These are phyloP conservation scores for Chrysophaeum taylorii DNA, from an alignment of 352 stramenopile species.

Conservation along the genomic window DNA sequence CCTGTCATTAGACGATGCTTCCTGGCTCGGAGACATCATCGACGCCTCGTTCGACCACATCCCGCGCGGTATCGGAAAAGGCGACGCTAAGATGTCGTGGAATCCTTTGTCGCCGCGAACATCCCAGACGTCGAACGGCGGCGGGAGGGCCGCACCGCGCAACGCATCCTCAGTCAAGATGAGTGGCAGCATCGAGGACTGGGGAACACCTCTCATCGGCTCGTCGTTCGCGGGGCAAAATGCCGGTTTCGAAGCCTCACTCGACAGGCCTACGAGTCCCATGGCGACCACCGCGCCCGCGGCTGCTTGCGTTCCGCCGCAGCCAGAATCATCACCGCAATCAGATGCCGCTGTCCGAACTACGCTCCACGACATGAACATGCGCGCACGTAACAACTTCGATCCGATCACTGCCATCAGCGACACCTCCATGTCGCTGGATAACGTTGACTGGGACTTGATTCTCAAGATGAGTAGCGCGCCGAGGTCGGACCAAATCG, in stretches of 20 bases:
- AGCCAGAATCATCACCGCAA: no score
- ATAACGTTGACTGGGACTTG: constrained; percentile 13
- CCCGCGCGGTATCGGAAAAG: not conserved
- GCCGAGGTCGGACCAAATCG: no score
- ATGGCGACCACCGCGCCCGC: no score
- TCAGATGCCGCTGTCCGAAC: not conserved
- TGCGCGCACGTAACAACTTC: not conserved
- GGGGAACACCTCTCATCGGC: not conserved
- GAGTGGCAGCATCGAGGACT: constrained; percentile 5
- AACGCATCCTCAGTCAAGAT: not conserved
- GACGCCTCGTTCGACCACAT: not conserved
- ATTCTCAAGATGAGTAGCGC: constrained; percentile 7
- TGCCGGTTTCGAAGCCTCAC: not conserved
- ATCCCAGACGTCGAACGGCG: not conserved
- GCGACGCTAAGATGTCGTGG: not conserved
- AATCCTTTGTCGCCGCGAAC: not conserved
- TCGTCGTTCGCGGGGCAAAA: not conserved
- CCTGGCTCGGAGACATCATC: constrained; percentile 13
- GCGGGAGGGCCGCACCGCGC: not conserved
- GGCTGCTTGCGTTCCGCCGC: no score
- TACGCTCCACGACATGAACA: not conserved
- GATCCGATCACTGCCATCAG: not conserved
- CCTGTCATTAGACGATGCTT: not conserved
- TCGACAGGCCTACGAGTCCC: not conserved
- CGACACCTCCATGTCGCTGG: constrained; percentile 9